phyloP scores from a whole-genome alignment of 352 stramenopile species.

The Pythium oligandrum region DNA sequence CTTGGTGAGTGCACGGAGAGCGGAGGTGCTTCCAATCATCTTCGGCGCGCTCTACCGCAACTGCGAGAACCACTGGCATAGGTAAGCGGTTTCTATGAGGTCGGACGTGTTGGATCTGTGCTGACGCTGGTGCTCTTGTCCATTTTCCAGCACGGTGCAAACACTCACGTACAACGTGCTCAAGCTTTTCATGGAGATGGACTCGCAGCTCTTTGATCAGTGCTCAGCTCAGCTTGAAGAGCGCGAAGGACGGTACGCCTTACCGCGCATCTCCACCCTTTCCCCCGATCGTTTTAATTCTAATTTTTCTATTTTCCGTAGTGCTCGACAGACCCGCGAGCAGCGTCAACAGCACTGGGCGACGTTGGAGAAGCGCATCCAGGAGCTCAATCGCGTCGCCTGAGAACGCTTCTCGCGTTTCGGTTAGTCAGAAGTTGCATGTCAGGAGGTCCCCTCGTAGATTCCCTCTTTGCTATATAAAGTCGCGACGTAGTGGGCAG shows the following conservation, averaged over 20 bases:
- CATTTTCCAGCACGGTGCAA: slow-evolving; percentile 77
- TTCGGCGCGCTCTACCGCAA: slow-evolving; percentile 56
- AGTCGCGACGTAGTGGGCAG: no score
- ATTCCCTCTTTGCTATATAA: no score
- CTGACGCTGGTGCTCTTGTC: no score
- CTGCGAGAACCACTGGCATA: slow-evolving; percentile 90
- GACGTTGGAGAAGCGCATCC: slow-evolving; percentile 47
- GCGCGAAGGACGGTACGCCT: slow-evolving; percentile 44
- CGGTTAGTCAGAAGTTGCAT: no score
- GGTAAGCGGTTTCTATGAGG: slow-evolving; percentile 9
- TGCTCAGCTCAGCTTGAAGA: slow-evolving; percentile 59
- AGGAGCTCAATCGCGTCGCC: slow-evolving; percentile 16
- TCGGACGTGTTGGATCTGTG: no score
- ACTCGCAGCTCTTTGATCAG: slow-evolving; percentile 85
- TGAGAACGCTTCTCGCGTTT: neutral
- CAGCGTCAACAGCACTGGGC: slow-evolving; percentile 41
- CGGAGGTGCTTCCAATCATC: slow-evolving; percentile 84
- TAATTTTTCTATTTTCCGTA: slow-evolving; percentile 5
- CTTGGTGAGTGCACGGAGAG: slow-evolving; percentile 71
- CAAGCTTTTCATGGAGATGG: slow-evolving; percentile 79
- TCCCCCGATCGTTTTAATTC: no score
- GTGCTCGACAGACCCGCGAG: slow-evolving; percentile 33
- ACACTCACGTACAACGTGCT: slow-evolving; percentile 70
- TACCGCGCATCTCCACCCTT: no score
- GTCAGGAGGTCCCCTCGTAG: no score